A percentile compares a stretch with the other conserved stretches of the same genome.
These are phyloP conservation scores for Citrus cavaleriei DNA, from an alignment of 345 rosid species.

Conservation along the genomic window DNA sequence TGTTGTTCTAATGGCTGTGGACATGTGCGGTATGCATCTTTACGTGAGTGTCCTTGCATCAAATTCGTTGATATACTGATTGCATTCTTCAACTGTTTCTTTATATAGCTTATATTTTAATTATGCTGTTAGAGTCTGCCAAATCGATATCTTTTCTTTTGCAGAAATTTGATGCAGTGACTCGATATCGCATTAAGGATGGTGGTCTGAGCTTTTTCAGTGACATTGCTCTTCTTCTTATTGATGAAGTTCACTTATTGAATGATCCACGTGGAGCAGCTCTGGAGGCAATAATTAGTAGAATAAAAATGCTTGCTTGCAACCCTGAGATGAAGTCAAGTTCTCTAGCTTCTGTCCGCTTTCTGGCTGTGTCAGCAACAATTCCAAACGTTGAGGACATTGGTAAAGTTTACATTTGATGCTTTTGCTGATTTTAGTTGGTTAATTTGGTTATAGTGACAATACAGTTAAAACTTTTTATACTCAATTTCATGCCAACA, in stretches of 20 bases:
- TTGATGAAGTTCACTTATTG: slow-evolving; percentile 95
- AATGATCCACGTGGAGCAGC: slow-evolving; percentile 97
- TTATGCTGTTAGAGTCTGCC: background rate
- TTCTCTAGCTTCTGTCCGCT: slow-evolving; percentile 71
- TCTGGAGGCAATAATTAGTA: slow-evolving; percentile 92
- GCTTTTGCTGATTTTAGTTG: background rate
- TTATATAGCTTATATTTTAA: background rate
- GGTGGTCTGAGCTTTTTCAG: slow-evolving; percentile 96
- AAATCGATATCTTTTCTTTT: slow-evolving; percentile 9
- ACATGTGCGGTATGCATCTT: background rate
- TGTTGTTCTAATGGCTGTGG: background rate
- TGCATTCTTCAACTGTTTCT: background rate
- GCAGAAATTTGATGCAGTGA: slow-evolving; percentile 98
- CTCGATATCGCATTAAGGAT: slow-evolving; percentile 76
- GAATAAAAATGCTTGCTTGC: slow-evolving; percentile 82
- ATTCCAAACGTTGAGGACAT: slow-evolving; percentile 91
- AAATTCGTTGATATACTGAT: background rate
- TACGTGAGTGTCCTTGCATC: background rate
- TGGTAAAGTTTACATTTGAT: slow-evolving; percentile 44
- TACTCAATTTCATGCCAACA: slow-evolving; percentile 17
- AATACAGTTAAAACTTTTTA: background rate
- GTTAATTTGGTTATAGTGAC: slow-evolving; percentile 8
- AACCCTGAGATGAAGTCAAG: slow-evolving; percentile 72
- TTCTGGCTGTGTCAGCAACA: slow-evolving; percentile 92
- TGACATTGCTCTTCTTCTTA: slow-evolving; percentile 80